phyloP scores from a whole-genome alignment of 148 eudicot genomes.

The Heliosperma pusillum region DNA sequence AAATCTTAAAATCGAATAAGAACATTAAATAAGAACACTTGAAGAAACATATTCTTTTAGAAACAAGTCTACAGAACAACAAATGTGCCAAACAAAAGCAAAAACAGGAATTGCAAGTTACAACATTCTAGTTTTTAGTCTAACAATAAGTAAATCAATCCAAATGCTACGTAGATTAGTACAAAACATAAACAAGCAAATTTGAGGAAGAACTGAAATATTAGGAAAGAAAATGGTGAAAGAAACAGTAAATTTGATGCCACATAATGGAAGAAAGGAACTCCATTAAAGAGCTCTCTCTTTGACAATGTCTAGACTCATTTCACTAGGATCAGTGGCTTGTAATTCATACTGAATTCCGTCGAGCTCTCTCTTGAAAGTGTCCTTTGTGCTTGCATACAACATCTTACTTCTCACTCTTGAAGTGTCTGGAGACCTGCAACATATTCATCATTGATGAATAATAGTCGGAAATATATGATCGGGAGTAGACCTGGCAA shows the following conservation, averaged over 20 bases:
- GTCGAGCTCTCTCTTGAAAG: conserved; percentile 42
- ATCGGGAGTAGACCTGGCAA: too few species aligned
- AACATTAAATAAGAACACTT: too few species aligned
- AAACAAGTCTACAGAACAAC: conserved; percentile 3
- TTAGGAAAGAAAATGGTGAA: not conserved
- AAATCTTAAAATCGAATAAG: not conserved
- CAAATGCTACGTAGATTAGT: not conserved
- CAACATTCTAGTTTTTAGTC: conserved; percentile 1
- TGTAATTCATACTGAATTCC: conserved; percentile 48
- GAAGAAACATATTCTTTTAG: not conserved
- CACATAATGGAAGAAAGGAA: not conserved
- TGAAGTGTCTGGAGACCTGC: conserved; percentile 43
- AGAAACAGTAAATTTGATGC: not conserved
- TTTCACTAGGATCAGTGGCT: conserved; percentile 47
- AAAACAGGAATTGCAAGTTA: not conserved
- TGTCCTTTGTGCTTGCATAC: conserved; percentile 48
- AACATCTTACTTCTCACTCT: conserved; percentile 49
- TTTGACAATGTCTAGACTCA: conserved; percentile 41
- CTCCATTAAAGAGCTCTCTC: conserved; percentile 24
- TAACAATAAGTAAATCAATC: not conserved
- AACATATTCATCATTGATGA: too few species aligned
- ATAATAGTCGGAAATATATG: too few species aligned
- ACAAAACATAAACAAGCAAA: not conserved
- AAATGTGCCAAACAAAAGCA: not conserved
- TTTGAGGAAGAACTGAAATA: not conserved